Conservation (phyloP, 1,139 yeast genomes). For the Lodderomyces metapsilosis region DNA sequence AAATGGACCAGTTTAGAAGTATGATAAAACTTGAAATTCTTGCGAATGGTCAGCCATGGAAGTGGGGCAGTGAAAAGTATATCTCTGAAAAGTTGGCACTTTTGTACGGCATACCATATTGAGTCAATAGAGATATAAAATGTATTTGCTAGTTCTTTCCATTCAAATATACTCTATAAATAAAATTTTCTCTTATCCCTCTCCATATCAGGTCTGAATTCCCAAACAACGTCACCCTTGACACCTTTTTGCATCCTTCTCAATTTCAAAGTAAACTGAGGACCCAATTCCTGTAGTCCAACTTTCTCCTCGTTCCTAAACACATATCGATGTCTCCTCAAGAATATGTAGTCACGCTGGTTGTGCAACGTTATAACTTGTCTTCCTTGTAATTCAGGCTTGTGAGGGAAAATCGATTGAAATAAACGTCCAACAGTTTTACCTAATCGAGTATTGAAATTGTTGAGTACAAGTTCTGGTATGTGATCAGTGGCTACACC, state of each 20-base stretch:
- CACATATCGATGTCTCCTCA: conserved; percentile 90
- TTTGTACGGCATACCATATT: too few species aligned
- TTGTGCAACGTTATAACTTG: conserved; percentile 94
- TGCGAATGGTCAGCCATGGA: too few species aligned
- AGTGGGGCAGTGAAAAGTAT: too few species aligned
- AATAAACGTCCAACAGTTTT: conserved; percentile 88
- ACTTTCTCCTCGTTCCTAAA: conserved; percentile 89
- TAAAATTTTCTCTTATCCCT: conserved; percentile 91
- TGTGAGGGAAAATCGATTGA: conserved; percentile 87
- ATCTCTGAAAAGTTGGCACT: too few species aligned
- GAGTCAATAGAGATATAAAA: too few species aligned
- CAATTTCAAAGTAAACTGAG: conserved; percentile 87
- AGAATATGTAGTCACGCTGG: conserved; percentile 92
- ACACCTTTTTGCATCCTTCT: conserved; percentile 90
- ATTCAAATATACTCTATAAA: conserved; percentile 37
- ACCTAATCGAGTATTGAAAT: conserved; percentile 89
- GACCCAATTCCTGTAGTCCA: conserved; percentile 94
- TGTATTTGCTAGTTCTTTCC: too few species aligned
- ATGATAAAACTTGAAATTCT: too few species aligned
- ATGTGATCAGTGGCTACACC: conserved; percentile 87
- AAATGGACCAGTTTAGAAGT: too few species aligned
- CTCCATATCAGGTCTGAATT: conserved; percentile 94
- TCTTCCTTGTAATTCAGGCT: conserved; percentile 91
- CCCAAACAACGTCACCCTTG: conserved; percentile 93
- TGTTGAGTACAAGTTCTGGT: conserved; percentile 89